A percentile compares a stretch with the other conserved stretches of the same genome.
These are phyloP conservation scores for Fusarium musae DNA, from an alignment of 2,329 filamentous ascomycete species.

Conservation along the genomic window DNA sequence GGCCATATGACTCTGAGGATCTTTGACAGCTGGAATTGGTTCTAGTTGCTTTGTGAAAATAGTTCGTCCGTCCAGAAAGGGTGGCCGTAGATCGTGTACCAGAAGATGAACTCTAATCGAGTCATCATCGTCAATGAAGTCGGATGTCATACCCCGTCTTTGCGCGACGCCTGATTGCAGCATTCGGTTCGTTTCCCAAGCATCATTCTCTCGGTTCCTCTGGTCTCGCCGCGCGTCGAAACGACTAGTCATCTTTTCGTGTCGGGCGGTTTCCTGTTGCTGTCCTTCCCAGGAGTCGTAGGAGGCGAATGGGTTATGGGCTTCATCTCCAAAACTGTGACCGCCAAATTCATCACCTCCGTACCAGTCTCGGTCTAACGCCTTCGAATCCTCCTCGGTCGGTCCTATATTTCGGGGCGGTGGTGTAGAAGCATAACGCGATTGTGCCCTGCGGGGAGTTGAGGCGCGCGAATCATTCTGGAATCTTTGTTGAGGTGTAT, in stretches of 20 bases:
- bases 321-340: conserved; percentile 88
- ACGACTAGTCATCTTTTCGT: conserved; percentile 82
- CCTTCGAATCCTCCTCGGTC: conserved; percentile 75
- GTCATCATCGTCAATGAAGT: conserved; percentile 89
- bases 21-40: conserved; percentile 90
- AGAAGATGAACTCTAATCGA: conserved; percentile 88
- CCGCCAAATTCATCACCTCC: conserved; percentile 83
- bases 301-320: conserved; percentile 90
- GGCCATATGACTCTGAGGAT: conserved; percentile 98
- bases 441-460: conserved; percentile 48
- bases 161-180: conserved; percentile 95
- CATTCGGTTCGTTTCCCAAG: conserved; percentile 99
- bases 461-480: conserved; percentile 50
- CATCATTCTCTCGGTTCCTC: conserved; percentile 93
- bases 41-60: conserved; percentile 98
- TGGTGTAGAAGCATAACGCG: conserved; percentile 56
- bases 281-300: conserved; percentile 80
- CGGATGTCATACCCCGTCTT: conserved; percentile 79
- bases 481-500: conserved; percentile 45
- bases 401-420: conserved; percentile 58
- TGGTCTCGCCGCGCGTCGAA: conserved; percentile 78
- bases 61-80: conserved; percentile 92
- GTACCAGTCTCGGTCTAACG: conserved; percentile 93
- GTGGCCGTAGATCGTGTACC: conserved; percentile 92
- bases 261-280: conserved; percentile 79